These are phyloP conservation scores for Trematosphaeria pertusa DNA, from an alignment of 2,329 filamentous ascomycete genomes.

Conservation along the genomic window DNA sequence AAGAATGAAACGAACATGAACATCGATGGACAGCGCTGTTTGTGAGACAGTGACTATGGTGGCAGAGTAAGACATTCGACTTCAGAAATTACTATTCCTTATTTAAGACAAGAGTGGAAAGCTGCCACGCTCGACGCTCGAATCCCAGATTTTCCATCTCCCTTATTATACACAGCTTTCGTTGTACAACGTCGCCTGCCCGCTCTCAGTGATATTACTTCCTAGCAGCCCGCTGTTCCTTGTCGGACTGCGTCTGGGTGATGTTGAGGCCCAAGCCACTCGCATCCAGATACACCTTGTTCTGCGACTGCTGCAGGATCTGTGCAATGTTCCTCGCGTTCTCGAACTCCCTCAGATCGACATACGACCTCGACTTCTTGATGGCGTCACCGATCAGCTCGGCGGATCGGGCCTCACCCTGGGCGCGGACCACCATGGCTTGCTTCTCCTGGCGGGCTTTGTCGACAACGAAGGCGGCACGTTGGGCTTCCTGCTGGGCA, in stretches of 20 bases:
- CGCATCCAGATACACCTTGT: constrained; percentile 92
- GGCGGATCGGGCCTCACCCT: constrained; percentile 97
- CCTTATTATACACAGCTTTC: constrained; percentile 33
- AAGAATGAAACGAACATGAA: too few relatives aligned
- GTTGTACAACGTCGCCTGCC: constrained; percentile 15
- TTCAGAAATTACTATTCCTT: too few relatives aligned
- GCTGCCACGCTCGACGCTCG: constrained; percentile 29
- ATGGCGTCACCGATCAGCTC: constrained; percentile 98
- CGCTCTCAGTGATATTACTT: neutral
- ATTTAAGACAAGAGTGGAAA: constrained; percentile 45
- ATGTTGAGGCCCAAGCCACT: constrained; percentile 93
- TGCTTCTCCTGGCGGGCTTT: constrained; percentile 99
- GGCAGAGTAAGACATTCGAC: too few relatives aligned
- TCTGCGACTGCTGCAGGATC: constrained; percentile 86
- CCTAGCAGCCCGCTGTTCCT: constrained; percentile 41
- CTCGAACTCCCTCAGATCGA: constrained; percentile 97
- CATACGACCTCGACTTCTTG: constrained; percentile 98
- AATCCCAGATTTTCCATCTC: constrained; percentile 19
- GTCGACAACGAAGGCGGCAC: constrained; percentile 96
- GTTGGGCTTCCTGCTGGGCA: constrained; percentile 89
- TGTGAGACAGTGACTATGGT: too few relatives aligned
- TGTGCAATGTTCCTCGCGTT: constrained; percentile 90
- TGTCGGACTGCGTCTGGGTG: constrained; percentile 51
- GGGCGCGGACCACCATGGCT: constrained; percentile 95
- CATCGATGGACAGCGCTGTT: too few relatives aligned